Percentiles rank a stretch among this genome's conserved stretches.
These are phyloP conservation scores for Mycosphaerelloides madeirae DNA, from an alignment of 2,329 filamentous ascomycete species.

Conservation along the genomic window DNA sequence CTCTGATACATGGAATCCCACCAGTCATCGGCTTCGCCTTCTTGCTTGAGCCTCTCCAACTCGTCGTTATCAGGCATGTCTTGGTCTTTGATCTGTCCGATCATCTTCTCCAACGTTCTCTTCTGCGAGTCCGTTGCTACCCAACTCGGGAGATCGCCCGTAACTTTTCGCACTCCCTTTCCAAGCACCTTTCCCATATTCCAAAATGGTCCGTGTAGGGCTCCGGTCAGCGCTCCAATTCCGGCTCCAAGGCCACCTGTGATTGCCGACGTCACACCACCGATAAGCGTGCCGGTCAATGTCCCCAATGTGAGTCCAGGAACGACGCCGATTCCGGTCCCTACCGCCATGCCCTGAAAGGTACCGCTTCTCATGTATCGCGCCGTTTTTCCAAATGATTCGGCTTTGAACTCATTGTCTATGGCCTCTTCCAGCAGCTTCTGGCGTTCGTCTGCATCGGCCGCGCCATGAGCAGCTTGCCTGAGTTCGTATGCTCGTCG, in stretches of 20 bases:
- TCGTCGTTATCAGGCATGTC: slow-evolving; percentile 21
- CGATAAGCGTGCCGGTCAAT: slow-evolving; percentile 29
- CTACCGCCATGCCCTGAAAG: slow-evolving; percentile 29
- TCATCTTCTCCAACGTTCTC: slow-evolving; percentile 29
- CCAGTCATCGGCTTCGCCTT: background rate
- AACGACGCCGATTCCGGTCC: slow-evolving; percentile 28
- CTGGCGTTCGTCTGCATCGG: slow-evolving; percentile 30
- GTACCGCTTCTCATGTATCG: slow-evolving; percentile 28
- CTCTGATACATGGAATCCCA: background rate
- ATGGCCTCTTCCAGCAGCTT: slow-evolving; percentile 30
- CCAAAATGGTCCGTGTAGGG: slow-evolving; percentile 27
- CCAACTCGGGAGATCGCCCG: slow-evolving; percentile 28
- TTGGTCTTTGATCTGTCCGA: slow-evolving; percentile 26
- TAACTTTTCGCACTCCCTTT: slow-evolving; percentile 23
- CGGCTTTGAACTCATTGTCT: slow-evolving; percentile 27
- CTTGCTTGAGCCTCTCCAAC: slow-evolving; percentile 7
- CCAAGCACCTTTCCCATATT: slow-evolving; percentile 26
- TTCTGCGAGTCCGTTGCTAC: slow-evolving; percentile 30
- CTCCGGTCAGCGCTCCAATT: slow-evolving; percentile 20
- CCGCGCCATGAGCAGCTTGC: slow-evolving; percentile 27
- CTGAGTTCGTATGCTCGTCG: slow-evolving; percentile 27
- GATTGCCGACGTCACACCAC: slow-evolving; percentile 23
- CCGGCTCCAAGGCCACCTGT: slow-evolving; percentile 28
- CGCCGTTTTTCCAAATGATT: slow-evolving; percentile 31
- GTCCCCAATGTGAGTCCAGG: slow-evolving; percentile 26